These are phyloP conservation scores for Suillus sp. DNA, from an alignment of 768 basidiomycete species.

Conservation along the genomic window DNA sequence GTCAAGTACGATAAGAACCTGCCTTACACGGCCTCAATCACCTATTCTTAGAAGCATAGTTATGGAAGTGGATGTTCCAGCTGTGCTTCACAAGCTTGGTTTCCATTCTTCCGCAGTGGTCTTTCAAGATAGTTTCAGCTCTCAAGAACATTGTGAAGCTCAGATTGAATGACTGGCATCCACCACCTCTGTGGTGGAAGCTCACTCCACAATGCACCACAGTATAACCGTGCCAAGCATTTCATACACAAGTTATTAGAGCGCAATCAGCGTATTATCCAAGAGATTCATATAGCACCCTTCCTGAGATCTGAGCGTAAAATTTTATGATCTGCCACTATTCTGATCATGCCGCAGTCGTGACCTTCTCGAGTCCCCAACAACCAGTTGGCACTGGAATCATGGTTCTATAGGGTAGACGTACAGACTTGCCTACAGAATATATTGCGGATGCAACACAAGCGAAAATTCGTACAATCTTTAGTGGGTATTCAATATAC, in stretches of 20 bases:
- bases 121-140: neutral
- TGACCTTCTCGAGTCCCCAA: neutral
- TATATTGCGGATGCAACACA: neutral
- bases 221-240: neutral
- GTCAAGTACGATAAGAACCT: neutral
- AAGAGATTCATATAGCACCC: neutral
- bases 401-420: constrained; percentile 12
- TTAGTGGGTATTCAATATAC: constrained; percentile 8
- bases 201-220: neutral
- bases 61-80: neutral
- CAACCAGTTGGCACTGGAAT: neutral
- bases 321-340: neutral
- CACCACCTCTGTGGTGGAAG: neutral
- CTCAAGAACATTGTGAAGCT: neutral
- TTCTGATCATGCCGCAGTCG: neutral
- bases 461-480: neutral
- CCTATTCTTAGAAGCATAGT: neutral
- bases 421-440: neutral
- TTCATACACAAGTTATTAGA: neutral
- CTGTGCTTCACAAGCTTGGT: neutral
- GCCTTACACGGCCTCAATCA: neutral
- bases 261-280: neutral
- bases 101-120: neutral
- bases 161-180: neutral
- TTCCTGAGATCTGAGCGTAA: neutral